Percentiles rank a stretch among this genome's conserved stretches.
Evolutionary conservation across 371 early-diverging fungal species (phyloP).

Genomic region (Mucor plumbeus): DNA sequence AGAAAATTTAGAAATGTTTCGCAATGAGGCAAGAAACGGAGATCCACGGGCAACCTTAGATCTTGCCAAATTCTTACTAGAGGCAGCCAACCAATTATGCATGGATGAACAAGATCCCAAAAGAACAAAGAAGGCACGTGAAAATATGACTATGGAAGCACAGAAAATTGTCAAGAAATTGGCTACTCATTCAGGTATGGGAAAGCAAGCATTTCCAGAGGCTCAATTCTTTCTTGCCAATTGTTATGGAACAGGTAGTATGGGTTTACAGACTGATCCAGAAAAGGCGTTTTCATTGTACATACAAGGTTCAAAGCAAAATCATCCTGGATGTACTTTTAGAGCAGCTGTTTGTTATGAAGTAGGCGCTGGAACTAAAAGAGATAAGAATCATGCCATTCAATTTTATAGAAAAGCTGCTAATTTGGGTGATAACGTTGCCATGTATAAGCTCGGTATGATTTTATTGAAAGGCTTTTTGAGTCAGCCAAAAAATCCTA

Average conservation of each 20-base stretch:
- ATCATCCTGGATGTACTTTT: conserved; percentile 92
- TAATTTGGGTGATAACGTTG: conserved; percentile 88
- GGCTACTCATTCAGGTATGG: conserved; percentile 68
- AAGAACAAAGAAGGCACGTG: conserved; percentile 71
- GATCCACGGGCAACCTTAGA: conserved; percentile 83
- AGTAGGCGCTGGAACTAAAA: conserved; percentile 90
- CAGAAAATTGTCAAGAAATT: conserved; percentile 81
- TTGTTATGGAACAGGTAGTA: conserved; percentile 76
- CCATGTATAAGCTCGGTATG: conserved; percentile 96
- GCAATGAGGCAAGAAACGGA: conserved; percentile 74
- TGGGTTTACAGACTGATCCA: conserved; percentile 81
- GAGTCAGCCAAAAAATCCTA: conserved; percentile 71
- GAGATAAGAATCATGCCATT: conserved; percentile 83
- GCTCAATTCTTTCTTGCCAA: conserved; percentile 93
- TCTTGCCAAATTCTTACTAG: conserved; percentile 79
- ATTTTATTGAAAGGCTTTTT: conserved; percentile 81
- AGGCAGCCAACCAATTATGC: conserved; percentile 55
- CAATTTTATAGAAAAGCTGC: conserved; percentile 96
- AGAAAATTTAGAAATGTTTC: conserved; percentile 77
- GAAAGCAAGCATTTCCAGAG: conserved; percentile 79
- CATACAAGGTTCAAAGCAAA: conserved; percentile 90
- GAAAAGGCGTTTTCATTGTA: conserved; percentile 93
- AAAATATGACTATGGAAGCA: conserved; percentile 73
- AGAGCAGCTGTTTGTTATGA: conserved; percentile 96
- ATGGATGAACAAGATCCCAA: conserved; percentile 70